Base-by-base conservation (phyloP, 1,139 yeast genomes). In the Taphrina wiesneri region DNA sequence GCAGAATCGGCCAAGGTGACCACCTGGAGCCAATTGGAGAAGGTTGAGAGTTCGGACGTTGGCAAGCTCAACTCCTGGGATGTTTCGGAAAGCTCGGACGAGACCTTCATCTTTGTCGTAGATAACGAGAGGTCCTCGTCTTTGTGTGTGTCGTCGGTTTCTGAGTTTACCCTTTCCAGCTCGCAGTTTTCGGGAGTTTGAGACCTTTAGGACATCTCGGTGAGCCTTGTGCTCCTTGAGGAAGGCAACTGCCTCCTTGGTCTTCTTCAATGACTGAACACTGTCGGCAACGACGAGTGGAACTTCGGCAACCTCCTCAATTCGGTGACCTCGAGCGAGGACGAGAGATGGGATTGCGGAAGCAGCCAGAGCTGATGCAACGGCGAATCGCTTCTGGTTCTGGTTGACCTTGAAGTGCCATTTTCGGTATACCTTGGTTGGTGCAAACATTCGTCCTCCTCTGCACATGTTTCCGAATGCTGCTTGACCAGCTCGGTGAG, bases 381-480 rank as follows among this genome's bases (percentile, higher is more conserved):
- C 92, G 75, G 99, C 99, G 83, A 92, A 93, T 85, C 98, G 93
- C 88, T 92, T 93, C 86, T 93, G 97, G 90, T 92, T 93, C 84
- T 91, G 97, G 97, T 93, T 93, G 78, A 93, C 97, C 88, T 91
- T 93, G 81, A 93, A 96, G 91, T 95, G 96, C 99, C 99, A 93
- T 85, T 88, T 91, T 89, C 99, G 91, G 99, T 99, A 93, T 83
- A 96, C 91, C 88, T 95, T 93, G 83, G 99, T 93, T 82, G 99
- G 99, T 82, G 99, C 97, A 80, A 93, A 93, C 98, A 93, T 93
- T 85, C 99, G 96, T 86, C 99, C 99, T 83, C 98, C 97, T 85
- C 99, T 93, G 88, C 99, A 93, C 99, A 93, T 93, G 95, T 93
- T 93, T 87, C 99, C 99, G 86, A 93, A 93, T 81, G 99, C 99